Evolutionary conservation across 2,329 filamentous ascomycete species (phyloP), one percentile per base, ranked within the genome.

Genomic region (Colletotrichum noveboracense): DNA sequence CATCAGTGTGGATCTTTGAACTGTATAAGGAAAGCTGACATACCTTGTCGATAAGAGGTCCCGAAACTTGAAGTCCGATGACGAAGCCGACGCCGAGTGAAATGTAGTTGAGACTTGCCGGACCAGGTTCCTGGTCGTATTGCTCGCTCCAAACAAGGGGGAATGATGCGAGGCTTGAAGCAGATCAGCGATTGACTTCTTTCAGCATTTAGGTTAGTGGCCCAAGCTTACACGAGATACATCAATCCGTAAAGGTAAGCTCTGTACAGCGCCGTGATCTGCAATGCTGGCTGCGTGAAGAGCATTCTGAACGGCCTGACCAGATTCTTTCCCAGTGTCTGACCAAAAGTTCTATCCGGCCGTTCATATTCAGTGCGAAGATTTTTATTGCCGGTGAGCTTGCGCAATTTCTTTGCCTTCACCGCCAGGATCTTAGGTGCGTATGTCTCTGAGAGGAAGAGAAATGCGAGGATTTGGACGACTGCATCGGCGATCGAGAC

Each of bases 1-100:
- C 32, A 30, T 74, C 4, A 76, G 60, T 18, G 1, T 7, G 3
- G 56, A 7, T n/a, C 5, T 70, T 3, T 16, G 5, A 9, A 14
- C 12, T 7, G 3, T 3, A 21, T 13, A 5, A 21, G n/a, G n/a
- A 21, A 52, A 21, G n/a, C 6, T 14, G 1, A 16, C 18, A 21
- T 77, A 83, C 82, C 78, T 80, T 82, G 67, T 84, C 83, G 7
- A 84, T 85, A 1, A 82, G 28, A 2, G 84, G 84, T 0, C 82
- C 89, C 21, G 92, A 89, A 5, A 91, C 84, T 1, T 86, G 84
- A 3, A 90, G 88, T 3, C 91, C 91, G 64, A 92, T 87, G 62
- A 92, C 90, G 4, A 85, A 83, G 0, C 89, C 89, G 4, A 90
- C 76, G 0, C 88, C 89, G 1, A 91, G 85, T 1, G 88, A 89